Base-by-base conservation (phyloP, 2,329 filamentous ascomycete species). In the Aureobasidium sp. region DNA sequence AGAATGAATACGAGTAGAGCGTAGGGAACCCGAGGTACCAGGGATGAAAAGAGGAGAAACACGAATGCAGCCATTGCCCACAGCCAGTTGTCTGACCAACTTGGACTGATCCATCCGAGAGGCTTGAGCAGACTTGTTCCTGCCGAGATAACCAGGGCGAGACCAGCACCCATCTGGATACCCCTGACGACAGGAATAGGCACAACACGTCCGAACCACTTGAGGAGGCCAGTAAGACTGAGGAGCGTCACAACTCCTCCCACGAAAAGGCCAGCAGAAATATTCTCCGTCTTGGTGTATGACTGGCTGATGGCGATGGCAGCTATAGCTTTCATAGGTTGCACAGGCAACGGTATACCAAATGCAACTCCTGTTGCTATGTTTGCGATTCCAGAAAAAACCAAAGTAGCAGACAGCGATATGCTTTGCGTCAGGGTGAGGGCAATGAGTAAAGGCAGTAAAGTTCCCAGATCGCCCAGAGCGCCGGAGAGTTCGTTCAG, bases 141-240 rank as follows among this genome's bases (percentile, higher is more conserved):
- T 8, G 90, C 89, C 13, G 89, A 88, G 61, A 95, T 81, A 58
- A 91, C 82, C 17, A 97, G 81, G 17, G 88, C 90, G 50, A 97
- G 78, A 1, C 93, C 93, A 4, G 93, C 93, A 38, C 93, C 93
- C 50, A 96, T 84, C 74, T 97, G 94, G 65, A 97, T 96, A 31
- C 93, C 93, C 71, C 95, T 96, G 57, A 97, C 86, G 0, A 97
- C 88, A 0, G 92, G 89, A 15, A 92, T 83, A 0, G 93, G 93
- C 9, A 95, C 87, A 15, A 85, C 78, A n/a, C 78, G 75, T 9
- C 88, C 86, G 55, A 90, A 85, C 80, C 85, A 87, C 61, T 80
- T 80, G 33, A 96, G 77, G n/a, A 94, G 74, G 0, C 93, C 90
- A 0, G 90, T 95, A 4, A 85, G 70, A 68, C 88, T 92, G 70